Evolutionary conservation across 1,139 yeast genomes (phyloP).

Genomic region (Kurtzmaniella quercitrusa): DNA sequence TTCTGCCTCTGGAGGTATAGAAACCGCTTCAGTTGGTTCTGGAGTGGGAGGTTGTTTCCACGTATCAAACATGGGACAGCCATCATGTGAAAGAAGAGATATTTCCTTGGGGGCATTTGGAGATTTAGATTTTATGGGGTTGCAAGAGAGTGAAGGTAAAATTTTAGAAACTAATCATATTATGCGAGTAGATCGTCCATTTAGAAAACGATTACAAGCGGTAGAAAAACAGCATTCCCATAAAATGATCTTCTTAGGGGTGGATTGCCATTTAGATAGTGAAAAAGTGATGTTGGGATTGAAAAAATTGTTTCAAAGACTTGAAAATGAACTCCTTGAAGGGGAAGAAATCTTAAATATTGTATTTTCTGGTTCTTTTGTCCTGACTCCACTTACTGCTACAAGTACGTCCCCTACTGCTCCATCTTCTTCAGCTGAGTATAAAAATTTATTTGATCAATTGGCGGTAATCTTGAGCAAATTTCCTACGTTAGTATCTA

Average conservation of each 20-base stretch:
- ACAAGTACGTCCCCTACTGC: constrained; percentile 38
- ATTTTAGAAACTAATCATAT: constrained; percentile 20
- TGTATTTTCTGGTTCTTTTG: constrained; percentile 54
- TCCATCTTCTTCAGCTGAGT: constrained; percentile 46
- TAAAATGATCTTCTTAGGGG: constrained; percentile 65
- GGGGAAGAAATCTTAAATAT: constrained; percentile 49
- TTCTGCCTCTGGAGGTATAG: constrained; percentile 53
- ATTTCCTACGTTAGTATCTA: constrained; percentile 27
- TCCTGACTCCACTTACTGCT: constrained; percentile 55
- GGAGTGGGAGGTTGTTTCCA: constrained; percentile 54
- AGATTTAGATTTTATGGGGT: constrained; percentile 72
- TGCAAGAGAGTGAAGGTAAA: constrained; percentile 37
- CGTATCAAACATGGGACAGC: constrained; percentile 77
- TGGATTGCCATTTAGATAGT: constrained; percentile 66
- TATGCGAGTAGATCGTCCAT: constrained; percentile 53
- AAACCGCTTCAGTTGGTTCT: constrained; percentile 19
- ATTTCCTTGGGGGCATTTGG: constrained; percentile 68
- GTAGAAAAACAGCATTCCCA: constrained; percentile 58
- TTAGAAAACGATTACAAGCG: constrained; percentile 50
- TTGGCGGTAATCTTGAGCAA: constrained; percentile 52
- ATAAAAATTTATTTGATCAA: constrained; percentile 71
- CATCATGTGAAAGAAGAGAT: constrained; percentile 79
- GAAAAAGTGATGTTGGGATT: constrained; percentile 55
- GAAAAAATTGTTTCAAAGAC: constrained; percentile 48
- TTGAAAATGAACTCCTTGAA: constrained; percentile 40